Evolutionary conservation across 202 grass and related monocot genomes (phyloP), one percentile per base, ranked within the genome.

Genomic region (Saccharum hybrid): DNA sequence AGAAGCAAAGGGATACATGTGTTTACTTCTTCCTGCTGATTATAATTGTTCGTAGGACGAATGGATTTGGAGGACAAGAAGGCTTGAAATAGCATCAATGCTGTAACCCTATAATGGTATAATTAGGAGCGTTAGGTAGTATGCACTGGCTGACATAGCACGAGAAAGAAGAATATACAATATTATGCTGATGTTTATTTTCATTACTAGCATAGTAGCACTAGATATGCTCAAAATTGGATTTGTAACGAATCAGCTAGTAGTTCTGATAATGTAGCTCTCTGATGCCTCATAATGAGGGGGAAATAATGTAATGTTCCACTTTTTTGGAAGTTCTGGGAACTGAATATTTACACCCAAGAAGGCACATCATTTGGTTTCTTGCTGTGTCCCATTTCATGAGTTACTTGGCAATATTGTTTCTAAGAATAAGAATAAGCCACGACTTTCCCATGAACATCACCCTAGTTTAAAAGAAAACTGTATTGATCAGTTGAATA

Each of bases 51-150:
- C 16, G 15, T 30, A 36, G 7, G 76, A 66, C 8, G 48, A 23
- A 31, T 66, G 43, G 5, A 43, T 57, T 74, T 45, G 60, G 49
- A 83, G 68, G 41, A 66, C 40, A 74, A 80, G 48, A 49, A 68
- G 52, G 33, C 68, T 90, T 63, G 40, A 81, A 81, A 66, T 79
- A 81, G 30, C 31, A 71, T 23, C 7, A 11, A 28, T 81, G 38
- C 8, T 81, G 68, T 76, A 40, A 62, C 49, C 41, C 51, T 51
- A 6, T 52, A 49, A 49, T 49, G 48, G 48, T 52, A 57, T n/a
- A 57, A 42, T 52, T 65, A 79, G 68, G 46, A 57, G 42, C 2
- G 1, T 31, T 74, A 8, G 43, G 26, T 40, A 79, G 66, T 74
- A 66, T 82, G 38, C 60, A 80, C 49, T 68, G 39, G 14, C 22